Conservation (phyloP, 2,329 filamentous ascomycete genomes). For the Aureobasidium sp. region DNA sequence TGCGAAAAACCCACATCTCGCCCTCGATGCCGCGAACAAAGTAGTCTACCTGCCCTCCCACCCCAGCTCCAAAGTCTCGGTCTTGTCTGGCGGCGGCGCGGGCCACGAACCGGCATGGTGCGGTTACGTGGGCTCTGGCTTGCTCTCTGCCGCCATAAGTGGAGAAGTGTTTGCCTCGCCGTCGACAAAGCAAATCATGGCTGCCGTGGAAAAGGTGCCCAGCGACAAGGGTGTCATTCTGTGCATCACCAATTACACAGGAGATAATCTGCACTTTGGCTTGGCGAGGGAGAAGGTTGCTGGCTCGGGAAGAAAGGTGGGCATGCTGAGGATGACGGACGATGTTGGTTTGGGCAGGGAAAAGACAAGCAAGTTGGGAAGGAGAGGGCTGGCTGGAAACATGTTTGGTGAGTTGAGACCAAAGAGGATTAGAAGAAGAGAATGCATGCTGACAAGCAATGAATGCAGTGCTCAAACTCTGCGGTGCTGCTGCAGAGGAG, state of each 20-base stretch:
- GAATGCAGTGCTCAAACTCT: slow-evolving; percentile 38
- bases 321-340: slow-evolving; percentile 43
- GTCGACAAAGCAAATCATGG: slow-evolving; percentile 44
- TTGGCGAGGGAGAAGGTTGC: slow-evolving; percentile 42
- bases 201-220: slow-evolving; percentile 40
- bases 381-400: slow-evolving; percentile 46
- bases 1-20: slow-evolving; percentile 37
- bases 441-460: not conserved
- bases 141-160: slow-evolving; percentile 42
- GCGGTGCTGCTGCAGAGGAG: slow-evolving; percentile 39
- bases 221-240: slow-evolving; percentile 41
- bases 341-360: slow-evolving; percentile 43
- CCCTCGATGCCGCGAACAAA: slow-evolving; percentile 40
- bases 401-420: slow-evolving; percentile 30
- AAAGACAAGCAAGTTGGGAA: slow-evolving; percentile 43
- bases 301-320: slow-evolving; percentile 39
- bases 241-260: slow-evolving; percentile 46
- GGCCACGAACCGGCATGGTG: slow-evolving; percentile 45
- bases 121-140: slow-evolving; percentile 43
- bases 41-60: slow-evolving; percentile 44
- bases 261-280: slow-evolving; percentile 45
- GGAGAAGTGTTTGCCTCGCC: slow-evolving; percentile 45
- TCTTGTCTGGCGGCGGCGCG: slow-evolving; percentile 42
- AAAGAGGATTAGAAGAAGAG: slow-evolving; percentile 5
- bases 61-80: slow-evolving; percentile 36